Evolutionary conservation across 345 rosid genomes (phyloP), one percentile per base, ranked within the genome.

Genomic region (Ceriops tagal): DNA sequence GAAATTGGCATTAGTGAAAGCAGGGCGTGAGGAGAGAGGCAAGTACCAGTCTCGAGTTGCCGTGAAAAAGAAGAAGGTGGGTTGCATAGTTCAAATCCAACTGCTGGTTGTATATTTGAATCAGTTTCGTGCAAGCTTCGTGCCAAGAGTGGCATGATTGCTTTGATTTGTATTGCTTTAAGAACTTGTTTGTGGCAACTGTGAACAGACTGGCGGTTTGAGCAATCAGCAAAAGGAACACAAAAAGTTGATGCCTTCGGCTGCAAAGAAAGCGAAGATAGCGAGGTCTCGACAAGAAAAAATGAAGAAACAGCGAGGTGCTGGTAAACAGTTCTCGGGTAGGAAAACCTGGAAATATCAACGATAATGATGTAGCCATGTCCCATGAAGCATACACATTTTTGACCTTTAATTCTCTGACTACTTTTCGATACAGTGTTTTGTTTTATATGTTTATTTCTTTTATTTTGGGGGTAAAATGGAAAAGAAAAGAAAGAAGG

Each of bases 191-290:
- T 49, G 20, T 35, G 21, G 39, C 28, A 28, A 43, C 30, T 27
- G 5, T 65, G 73, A 6, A 62, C 88, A 91, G 97, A 83, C 85
- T 20, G 97, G 97, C 51, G 97, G 99, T 62, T 24, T 53, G 60
- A 90, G 90, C 87, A 92, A 95, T 75, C 77, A 78, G 60, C 96
- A 95, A 80, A 95, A 95, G 78, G 92, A 92, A 63, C 99, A 84
- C 80, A 88, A 79, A 73, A 95, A 95, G 87, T 60, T 60, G 39
- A 88, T 95, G 98, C 98, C 97, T 55, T 70, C 77, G 2, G 96
- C 96, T 69, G 98, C 99, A 2, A 81, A 82, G 70, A 87, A 86
- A 75, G 81, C 86, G 34, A 88, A 83, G 77, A 85, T 80, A 2
- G 79, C 78, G 19, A 84, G 76, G 75, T 71, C 87, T 70, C 88